Conservation (phyloP, 2,329 filamentous ascomycete species). For the Gaeumannomyces sp. region DNA sequence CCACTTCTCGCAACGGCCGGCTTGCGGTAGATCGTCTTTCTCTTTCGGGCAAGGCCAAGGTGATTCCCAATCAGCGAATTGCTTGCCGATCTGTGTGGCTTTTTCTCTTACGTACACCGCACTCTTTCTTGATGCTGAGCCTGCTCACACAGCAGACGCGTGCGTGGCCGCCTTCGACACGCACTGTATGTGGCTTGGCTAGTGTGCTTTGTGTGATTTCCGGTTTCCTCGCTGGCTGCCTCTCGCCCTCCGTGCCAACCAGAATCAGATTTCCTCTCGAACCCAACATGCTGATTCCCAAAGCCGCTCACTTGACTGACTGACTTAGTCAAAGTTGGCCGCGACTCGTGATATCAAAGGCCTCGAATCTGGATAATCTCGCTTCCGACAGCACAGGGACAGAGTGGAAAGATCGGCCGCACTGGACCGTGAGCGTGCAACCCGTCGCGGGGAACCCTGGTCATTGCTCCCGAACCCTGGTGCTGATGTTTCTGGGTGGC, state of each 20-base stretch:
- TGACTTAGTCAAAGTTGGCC: background rate
- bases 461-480: background rate
- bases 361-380: background rate
- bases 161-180: background rate
- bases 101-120: background rate
- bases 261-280: too few relatives aligned
- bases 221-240: too few relatives aligned
- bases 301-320: too few relatives aligned
- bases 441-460: background rate
- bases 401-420: background rate
- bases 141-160: too few relatives aligned
- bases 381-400: background rate
- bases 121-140: background rate
- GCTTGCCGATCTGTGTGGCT: background rate
- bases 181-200: background rate
- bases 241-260: too few relatives aligned
- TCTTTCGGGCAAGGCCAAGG: background rate
- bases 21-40: background rate
- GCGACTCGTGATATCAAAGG: background rate
- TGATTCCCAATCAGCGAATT: background rate
- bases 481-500: background rate
- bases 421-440: background rate
- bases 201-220: background rate
- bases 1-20: background rate
- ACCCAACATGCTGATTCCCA: too few relatives aligned